phyloP scores from a whole-genome alignment of 2,329 filamentous ascomycete genomes.

The Aspergillus tanneri region DNA sequence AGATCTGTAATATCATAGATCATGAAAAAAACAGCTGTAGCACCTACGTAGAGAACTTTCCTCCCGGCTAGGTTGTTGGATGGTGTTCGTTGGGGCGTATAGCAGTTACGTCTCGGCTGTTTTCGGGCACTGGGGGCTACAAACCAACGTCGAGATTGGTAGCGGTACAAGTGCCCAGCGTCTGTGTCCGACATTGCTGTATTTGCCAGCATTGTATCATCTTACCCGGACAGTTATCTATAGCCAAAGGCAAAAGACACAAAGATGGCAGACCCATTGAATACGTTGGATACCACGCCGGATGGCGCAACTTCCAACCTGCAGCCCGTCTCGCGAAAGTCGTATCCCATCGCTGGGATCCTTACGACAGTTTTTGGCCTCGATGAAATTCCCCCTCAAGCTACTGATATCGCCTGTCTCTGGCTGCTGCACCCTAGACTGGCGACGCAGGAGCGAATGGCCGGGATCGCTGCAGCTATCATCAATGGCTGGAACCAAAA shows the following conservation, averaged over 20 bases:
- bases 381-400: constrained; percentile 62
- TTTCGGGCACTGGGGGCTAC: too few species aligned
- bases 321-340: constrained; percentile 59
- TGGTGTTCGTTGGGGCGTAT: too few species aligned
- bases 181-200: too few species aligned
- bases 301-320: constrained; percentile 28
- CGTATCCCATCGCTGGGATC: constrained; percentile 73
- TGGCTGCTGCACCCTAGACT: constrained; percentile 87
- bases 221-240: background rate
- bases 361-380: constrained; percentile 79
- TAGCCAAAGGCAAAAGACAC: background rate
- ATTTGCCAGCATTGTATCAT: background rate
- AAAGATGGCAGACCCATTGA: constrained; percentile 37
- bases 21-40: too few species aligned
- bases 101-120: too few species aligned
- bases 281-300: constrained; percentile 33
- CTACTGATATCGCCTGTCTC: constrained; percentile 67
- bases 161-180: too few species aligned
- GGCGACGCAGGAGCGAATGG: constrained; percentile 70
- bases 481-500: constrained; percentile 66
- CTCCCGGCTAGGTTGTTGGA: too few species aligned
- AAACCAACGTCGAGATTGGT: too few species aligned
- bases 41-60: too few species aligned
- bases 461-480: constrained; percentile 65
- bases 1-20: too few species aligned